Base-by-base conservation (phyloP, 495 filamentous ascomycete species). In the Aspergillus avenaceus region DNA sequence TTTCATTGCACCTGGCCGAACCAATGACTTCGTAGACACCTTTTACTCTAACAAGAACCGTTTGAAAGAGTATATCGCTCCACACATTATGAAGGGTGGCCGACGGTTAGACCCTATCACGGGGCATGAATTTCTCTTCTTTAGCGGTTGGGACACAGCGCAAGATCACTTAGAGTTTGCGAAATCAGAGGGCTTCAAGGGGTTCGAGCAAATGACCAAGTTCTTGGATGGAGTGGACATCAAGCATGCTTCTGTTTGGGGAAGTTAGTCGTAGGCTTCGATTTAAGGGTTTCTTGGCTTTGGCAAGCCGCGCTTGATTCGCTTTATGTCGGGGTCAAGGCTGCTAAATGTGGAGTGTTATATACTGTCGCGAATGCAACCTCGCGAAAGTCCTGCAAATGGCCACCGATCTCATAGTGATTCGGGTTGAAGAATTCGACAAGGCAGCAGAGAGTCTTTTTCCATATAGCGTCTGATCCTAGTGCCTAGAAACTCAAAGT, bases 61-160 rank as follows among this genome's bases (percentile, higher is more conserved):
- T 27, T 38, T 79, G 22, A 66, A 72, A 24, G 58, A 46, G 2
- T 66, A 68, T 49, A 66, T 62, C 5, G 60, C 66, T 4, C 71
- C 72, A 4, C 53, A 56, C 22, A 43, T 50, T 5, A 62, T 78
- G 36, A 62, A 58, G 27, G 69, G 62, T 4, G 75, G 78, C 71
- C 67, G 25, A 64, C 52, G 19, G 58, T 45, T 19, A 62, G 55
- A 4, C 14, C 18, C 24, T 41, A 29, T 8, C 11, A 36, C 3
- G 53, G 44, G 2, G 38, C 16, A 79, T 27, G 78, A 84, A 42
- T 77, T 73, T 49, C 69, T 80, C 0, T 34, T 83, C 0, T 69
- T 80, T n/a, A 69, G 54, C 36, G 75, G 79, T 4, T 81, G 77
- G 77, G 60, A 69, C 22, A 60, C 56, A 14, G 66, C 74, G 4